Evolutionary conservation across 2,329 filamentous ascomycete species (phyloP), one percentile per base, ranked within the genome.

Genomic region (Colletotrichum lindemuthianum): DNA sequence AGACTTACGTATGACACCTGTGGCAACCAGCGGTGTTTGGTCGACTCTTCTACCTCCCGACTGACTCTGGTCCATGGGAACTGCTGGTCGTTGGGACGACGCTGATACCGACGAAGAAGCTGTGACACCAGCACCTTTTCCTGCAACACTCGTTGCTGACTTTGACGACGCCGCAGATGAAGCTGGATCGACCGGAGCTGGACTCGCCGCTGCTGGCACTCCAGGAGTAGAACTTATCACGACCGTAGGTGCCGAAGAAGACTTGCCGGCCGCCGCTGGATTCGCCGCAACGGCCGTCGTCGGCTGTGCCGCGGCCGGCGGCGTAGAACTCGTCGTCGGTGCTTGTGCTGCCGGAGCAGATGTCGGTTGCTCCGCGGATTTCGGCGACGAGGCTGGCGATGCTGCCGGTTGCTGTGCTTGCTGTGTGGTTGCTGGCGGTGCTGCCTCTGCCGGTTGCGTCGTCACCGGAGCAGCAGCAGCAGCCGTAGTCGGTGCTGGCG

Each of bases 1-100:
- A 11, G 2, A 61, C 61, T 51, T 51, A 65, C 61, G 47, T 3
- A 61, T 41, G 8, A 43, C 51, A 10, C 61, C 61, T 5, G 61
- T 65, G 8, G 61, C 61, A 34, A 65, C 58, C 36, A 65, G 39
- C 2, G 61, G 45, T 3, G 39, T 47, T 15, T 55, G 57, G 12
- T 33, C 48, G 6, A 2, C 40, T n/a, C 50, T 13, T 1, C 39
- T 39, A 8, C 13, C 51, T 24, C 5, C 24, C 57, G 32, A 9
- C 10, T 61, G 52, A 4, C 34, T 39, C 10, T 39, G 8, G 15
- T 36, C 7, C 2, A 12, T 15, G 8, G 45, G 51, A 6, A 37
- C 13, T 7, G 24, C 9, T 10, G 58, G n/a, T 32, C 24, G 24
- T 5, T 24, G 24, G 4, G 24, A 24, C 24, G 24, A 24, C 24